These are phyloP conservation scores for Ophiobolus disseminans DNA, from an alignment of 2,329 filamentous ascomycete species.

Conservation along the genomic window DNA sequence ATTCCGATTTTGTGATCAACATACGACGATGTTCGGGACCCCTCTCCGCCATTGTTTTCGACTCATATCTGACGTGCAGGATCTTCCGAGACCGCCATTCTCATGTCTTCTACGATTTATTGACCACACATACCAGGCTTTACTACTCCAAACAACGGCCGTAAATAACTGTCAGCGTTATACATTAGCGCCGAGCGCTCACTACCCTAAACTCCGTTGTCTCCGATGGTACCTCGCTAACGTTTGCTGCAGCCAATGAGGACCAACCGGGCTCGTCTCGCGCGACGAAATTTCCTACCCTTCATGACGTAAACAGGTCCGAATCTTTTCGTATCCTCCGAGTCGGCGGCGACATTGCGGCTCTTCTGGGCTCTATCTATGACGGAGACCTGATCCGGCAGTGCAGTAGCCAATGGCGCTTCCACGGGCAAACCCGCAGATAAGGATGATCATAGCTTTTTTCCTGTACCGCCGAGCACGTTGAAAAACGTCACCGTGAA, in stretches of 20 bases:
- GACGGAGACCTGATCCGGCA: background rate
- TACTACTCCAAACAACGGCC: background rate
- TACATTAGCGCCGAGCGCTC: constrained; percentile 7
- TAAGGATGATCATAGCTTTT: background rate
- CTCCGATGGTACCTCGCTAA: constrained; percentile 1
- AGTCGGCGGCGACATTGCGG: constrained; percentile 2
- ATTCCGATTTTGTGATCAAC: too few relatives aligned
- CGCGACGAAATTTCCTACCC: too few relatives aligned
- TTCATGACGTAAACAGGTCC: background rate
- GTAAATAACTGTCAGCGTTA: background rate
- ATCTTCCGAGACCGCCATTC: too few relatives aligned
- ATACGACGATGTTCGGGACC: too few relatives aligned
- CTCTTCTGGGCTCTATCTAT: background rate
- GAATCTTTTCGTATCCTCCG: constrained; percentile 11
- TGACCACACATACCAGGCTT: too few relatives aligned
- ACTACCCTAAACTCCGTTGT: background rate
- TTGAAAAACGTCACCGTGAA: constrained; percentile 2
- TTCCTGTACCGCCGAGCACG: background rate
- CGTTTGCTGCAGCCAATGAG: background rate
- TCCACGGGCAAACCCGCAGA: background rate
- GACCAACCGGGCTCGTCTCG: background rate
- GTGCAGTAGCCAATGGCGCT: constrained; percentile 2
- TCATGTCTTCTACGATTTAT: too few relatives aligned
- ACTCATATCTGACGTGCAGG: too few relatives aligned
- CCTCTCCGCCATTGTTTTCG: too few relatives aligned